Evolutionary conservation across 2,329 filamentous ascomycete genomes (phyloP), one percentile per base, ranked within the genome.

Genomic region (Xylariaceae sp.): DNA sequence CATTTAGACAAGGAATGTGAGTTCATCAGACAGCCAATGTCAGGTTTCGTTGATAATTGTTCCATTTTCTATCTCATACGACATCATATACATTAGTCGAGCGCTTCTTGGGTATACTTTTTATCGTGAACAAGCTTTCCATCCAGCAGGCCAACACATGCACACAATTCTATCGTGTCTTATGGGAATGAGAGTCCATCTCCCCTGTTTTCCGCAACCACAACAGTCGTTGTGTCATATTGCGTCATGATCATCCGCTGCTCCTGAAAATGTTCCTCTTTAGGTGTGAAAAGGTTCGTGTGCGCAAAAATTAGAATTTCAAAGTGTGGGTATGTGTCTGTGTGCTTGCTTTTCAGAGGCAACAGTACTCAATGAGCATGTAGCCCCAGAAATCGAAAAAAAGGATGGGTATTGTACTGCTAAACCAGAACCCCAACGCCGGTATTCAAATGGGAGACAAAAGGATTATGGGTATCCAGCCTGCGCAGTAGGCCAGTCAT

Each of bases 401-500:
- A 59, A 65, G n/a, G n/a, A 65, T 56, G 63, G 66, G 65, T 69
- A 67, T 67, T 58, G 54, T 57, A 58, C 22, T 7, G 22, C 58
- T 46, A 56, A 62, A 65, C 64, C 64, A 58, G 44, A 69, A 67
- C 66, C 61, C 66, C 66, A 55, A 64, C 60, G 60, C 65, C 66
- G 16, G 54, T 62, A 48, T 56, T 58, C 47, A 62, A 65, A 58
- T 53, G 47, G 62, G 49, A 49, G 51, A 58, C 36, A 52, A 53
- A 51, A 53, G 50, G 45, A 66, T 47, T 57, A 66, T 47, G 74
- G 71, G 58, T 80, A 80, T 51, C 62, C 61, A 14, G 62, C 47
- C 47, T 71, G 68, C 50, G 69, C 69, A 10, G 81, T 80, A 16
- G 92, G 90, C 94, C 94, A 99, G 75, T 97, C 93, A 66, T 99